These are phyloP conservation scores for Candida pseudofarinosa DNA, from an alignment of 805 yeast species.

Conservation along the genomic window DNA sequence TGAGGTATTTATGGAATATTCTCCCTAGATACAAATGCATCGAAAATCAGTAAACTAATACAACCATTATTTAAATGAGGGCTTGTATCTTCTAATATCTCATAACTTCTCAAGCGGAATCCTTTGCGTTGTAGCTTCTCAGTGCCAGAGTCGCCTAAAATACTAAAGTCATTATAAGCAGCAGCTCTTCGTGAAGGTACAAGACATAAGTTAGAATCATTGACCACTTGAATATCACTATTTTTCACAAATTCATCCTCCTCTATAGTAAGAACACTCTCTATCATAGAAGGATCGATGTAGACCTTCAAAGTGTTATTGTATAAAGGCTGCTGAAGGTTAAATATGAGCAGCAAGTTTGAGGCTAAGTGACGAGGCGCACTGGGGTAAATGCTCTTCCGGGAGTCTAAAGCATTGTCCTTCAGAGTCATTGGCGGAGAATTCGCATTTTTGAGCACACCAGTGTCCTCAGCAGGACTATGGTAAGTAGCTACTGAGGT, in stretches of 20 bases:
- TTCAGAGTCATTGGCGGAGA: background rate
- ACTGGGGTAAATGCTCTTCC: background rate
- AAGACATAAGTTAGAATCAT: slow-evolving; percentile 23
- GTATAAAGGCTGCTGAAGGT: slow-evolving; percentile 18
- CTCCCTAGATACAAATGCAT: slow-evolving; percentile 38
- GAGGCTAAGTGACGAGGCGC: background rate
- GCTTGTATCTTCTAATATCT: slow-evolving; percentile 34
- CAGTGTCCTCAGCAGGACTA: background rate
- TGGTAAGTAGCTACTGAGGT: background rate
- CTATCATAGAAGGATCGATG: slow-evolving; percentile 11
- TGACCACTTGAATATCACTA: slow-evolving; percentile 31
- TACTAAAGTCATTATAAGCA: slow-evolving; percentile 11
- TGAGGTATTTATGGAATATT: slow-evolving; percentile 27
- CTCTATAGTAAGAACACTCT: slow-evolving; percentile 23
- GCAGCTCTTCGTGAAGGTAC: slow-evolving; percentile 12
- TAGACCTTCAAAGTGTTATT: slow-evolving; percentile 16
- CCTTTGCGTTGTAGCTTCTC: slow-evolving; percentile 4
- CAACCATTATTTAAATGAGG: slow-evolving; percentile 26
- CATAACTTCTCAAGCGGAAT: slow-evolving; percentile 32
- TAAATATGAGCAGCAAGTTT: background rate
- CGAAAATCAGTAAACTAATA: slow-evolving; percentile 35
- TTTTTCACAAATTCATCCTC: slow-evolving; percentile 26
- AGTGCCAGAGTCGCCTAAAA: slow-evolving; percentile 4
- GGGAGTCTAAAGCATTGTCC: background rate
- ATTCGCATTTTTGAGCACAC: background rate